Conservation (phyloP, 768 basidiomycete species). For the Pulveroboletus sp. region DNA sequence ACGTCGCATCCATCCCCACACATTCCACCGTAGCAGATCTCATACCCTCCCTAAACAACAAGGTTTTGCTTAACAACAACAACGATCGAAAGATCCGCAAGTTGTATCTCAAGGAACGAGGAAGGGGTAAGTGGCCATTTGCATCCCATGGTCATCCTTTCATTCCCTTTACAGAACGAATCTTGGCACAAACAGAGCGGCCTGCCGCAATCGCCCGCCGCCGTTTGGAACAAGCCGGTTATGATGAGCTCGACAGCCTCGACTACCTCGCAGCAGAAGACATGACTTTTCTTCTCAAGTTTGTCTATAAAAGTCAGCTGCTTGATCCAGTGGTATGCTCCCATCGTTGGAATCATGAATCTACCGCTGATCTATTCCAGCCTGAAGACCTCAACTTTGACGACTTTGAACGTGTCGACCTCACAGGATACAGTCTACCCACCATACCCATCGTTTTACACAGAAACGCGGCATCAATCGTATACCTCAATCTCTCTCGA, state of each 20-base stretch:
- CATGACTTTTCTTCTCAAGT: constrained; percentile 80
- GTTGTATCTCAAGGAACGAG: constrained; percentile 71
- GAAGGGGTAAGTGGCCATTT: constrained; percentile 50
- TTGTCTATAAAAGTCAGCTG: constrained; percentile 80
- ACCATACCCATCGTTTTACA: constrained; percentile 88
- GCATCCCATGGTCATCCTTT: neutral
- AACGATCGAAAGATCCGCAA: constrained; percentile 61
- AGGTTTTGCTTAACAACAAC: constrained; percentile 45
- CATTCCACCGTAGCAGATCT: constrained; percentile 67
- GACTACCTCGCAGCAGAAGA: constrained; percentile 76
- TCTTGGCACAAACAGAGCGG: constrained; percentile 73
- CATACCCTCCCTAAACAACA: constrained; percentile 55
- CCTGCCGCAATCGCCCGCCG: constrained; percentile 83
- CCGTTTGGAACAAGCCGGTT: constrained; percentile 86
- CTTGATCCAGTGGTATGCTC: constrained; percentile 59
- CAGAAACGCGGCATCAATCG: constrained; percentile 76
- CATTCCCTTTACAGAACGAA: constrained; percentile 56
- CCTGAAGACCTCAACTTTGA: constrained; percentile 72
- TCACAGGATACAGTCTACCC: constrained; percentile 73
- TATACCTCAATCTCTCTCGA: constrained; percentile 81
- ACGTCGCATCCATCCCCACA: constrained; percentile 61
- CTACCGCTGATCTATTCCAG: constrained; percentile 34
- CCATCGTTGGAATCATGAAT: neutral
- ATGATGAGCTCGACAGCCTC: constrained; percentile 72
- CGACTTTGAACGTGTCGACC: constrained; percentile 73